phyloP scores from a whole-genome alignment of 2,329 filamentous ascomycete species.

The Capronia americana region DNA sequence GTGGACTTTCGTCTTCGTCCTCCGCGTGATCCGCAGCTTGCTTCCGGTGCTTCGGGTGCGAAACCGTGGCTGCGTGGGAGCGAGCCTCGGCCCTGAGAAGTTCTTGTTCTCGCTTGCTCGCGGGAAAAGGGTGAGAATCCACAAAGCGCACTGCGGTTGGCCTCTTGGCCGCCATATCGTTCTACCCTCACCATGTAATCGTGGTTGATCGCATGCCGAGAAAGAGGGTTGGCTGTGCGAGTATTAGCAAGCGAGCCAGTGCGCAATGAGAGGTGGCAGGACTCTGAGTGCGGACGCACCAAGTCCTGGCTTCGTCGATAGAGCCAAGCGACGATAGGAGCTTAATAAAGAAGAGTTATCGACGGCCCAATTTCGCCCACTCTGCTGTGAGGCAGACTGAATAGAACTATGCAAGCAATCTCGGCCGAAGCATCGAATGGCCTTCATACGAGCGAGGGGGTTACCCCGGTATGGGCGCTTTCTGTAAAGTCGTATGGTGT shows the following conservation, averaged over 20 bases:
- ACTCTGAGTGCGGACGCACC: background rate
- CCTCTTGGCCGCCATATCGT: slow-evolving; percentile 1
- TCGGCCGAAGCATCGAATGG: background rate
- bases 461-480: background rate
- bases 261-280: background rate
- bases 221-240: background rate
- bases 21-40: background rate
- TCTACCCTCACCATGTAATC: background rate
- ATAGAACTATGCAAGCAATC: background rate
- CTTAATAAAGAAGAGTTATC: background rate
- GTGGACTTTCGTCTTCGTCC: background rate
- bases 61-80: slow-evolving; percentile 13
- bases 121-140: slow-evolving; percentile 13
- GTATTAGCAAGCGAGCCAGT: no score
- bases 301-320: background rate
- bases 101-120: slow-evolving; percentile 19
- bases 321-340: background rate
- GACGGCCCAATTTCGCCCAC: background rate
- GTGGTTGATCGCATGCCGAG: background rate
- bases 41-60: slow-evolving; percentile 12
- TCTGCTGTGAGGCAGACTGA: background rate
- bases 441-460: background rate
- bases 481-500: background rate
- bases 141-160: slow-evolving; percentile 13
- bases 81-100: slow-evolving; percentile 1